A percentile compares a stretch with the other conserved stretches of the same genome.
Evolutionary conservation across 352 stramenopile species (phyloP).

Genomic region (Globisporangium cylindrosporum): DNA sequence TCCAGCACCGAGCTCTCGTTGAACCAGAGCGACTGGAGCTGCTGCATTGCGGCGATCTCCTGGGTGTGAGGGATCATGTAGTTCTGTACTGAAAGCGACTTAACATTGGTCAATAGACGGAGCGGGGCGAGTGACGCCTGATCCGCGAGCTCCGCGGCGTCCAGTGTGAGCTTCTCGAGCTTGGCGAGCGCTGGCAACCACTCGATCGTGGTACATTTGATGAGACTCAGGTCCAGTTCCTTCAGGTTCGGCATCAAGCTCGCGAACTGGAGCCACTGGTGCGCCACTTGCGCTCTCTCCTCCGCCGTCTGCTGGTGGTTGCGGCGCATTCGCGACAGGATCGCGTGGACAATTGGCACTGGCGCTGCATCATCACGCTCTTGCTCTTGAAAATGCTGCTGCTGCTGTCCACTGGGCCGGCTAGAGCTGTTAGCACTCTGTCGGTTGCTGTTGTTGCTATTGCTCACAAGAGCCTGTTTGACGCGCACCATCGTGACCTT

Average conservation of each 20-base stretch:
- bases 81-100: slow-evolving; percentile 1
- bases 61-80: background rate
- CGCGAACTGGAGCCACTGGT: background rate
- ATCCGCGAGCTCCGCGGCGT: background rate
- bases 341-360: background rate
- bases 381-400: background rate
- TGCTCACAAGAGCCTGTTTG: background rate
- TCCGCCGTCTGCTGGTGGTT: background rate
- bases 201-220: slow-evolving; percentile 2
- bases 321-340: slow-evolving; percentile 2
- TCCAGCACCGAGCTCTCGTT: background rate
- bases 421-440: background rate
- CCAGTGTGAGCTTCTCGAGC: background rate
- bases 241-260: background rate
- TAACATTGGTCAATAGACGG: background rate
- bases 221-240: slow-evolving; percentile 1
- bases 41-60: background rate
- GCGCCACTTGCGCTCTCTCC: background rate
- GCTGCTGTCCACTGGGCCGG: background rate
- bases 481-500: slow-evolving; percentile 3
- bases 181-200: background rate
- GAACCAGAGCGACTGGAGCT: slow-evolving; percentile 2
- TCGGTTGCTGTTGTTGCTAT: background rate
- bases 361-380: background rate
- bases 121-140: background rate